These are phyloP conservation scores for Medicago arabica DNA, from an alignment of 306 rosid species.

Conservation along the genomic window DNA sequence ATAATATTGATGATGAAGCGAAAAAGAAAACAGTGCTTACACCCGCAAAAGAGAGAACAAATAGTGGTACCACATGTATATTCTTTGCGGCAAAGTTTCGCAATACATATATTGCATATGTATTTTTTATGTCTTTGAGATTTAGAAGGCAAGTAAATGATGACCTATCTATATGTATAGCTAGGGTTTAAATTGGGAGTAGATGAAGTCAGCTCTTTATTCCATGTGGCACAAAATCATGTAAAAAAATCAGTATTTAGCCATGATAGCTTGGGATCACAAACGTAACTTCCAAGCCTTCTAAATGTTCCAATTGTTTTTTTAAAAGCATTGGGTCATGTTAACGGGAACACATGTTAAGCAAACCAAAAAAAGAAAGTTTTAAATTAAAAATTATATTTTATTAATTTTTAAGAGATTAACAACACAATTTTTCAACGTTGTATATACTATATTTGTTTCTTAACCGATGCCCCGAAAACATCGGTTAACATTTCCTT, in stretches of 20 bases:
- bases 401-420: too few relatives aligned
- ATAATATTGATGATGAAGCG: too few relatives aligned
- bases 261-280: conserved; percentile 22
- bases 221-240: conserved; percentile 36
- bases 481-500: too few relatives aligned
- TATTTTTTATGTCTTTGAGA: conserved; percentile 27
- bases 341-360: too few relatives aligned
- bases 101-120: conserved; percentile 34
- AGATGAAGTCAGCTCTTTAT: conserved; percentile 32
- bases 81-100: conserved; percentile 71
- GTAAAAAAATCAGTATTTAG: conserved; percentile 40
- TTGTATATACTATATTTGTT: too few relatives aligned
- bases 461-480: too few relatives aligned
- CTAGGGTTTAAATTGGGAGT: conserved; percentile 31
- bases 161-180: conserved; percentile 22
- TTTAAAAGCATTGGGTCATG: too few relatives aligned
- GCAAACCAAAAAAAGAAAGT: too few relatives aligned
- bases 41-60: not conserved
- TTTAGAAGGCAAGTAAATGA: conserved; percentile 69
- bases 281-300: conserved; percentile 35
- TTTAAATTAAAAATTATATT: too few relatives aligned
- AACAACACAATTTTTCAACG: too few relatives aligned
- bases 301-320: not conserved
- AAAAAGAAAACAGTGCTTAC: not conserved
- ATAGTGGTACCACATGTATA: not conserved